Evolutionary conservation across 169 alveolate genomes (phyloP), one percentile per base, ranked within the genome.

Genomic region (Plasmodium falciparum): DNA sequence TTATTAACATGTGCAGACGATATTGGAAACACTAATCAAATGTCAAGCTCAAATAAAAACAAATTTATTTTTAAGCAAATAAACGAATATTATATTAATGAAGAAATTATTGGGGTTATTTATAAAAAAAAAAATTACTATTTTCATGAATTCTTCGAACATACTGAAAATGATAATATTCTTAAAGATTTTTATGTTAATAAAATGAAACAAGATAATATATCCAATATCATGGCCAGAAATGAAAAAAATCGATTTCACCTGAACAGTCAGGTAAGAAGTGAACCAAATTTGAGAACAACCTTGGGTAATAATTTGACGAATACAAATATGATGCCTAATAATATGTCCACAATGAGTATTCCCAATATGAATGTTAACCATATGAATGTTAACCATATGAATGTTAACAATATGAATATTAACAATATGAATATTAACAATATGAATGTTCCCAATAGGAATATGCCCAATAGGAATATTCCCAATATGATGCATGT

Each of bases 31-130:
- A 24, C 24, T n/a, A 52, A 12, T 6, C 72, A 76, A 1, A 9
- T 65, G 2, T 13, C 78, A 1, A 70, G 52, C 24, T 47, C 17
- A 1, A 47, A 58, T 9, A 86, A 62, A 54, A 72, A 49, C 4
- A 86, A 72, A 45, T 86, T 33, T 61, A 9, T 72, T n/a, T 86
- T 86, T 54, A 72, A 65, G 45, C 73, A 72, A 2, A 7, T 65
- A 29, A 86, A 86, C 63, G 92, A 86, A 54, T 86, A 86, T 52
- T 59, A 50, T 8, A 86, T 86, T 11, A 72, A 86, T 73, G 92
- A 86, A 39, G 92, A 86, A 58, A 86, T 86, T 20, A 49, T 86
- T 20, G 88, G 62, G 4, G 47, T 86, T 24, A 17, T 86, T 1
- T 86, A 86, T 72, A 86, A 86, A 54, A 86, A 86, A 61, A 72